A percentile compares a stretch with the other conserved stretches of the same genome.
phyloP scores from a whole-genome alignment of 2,329 filamentous ascomycete species.

The Aspergillus versicolor region DNA sequence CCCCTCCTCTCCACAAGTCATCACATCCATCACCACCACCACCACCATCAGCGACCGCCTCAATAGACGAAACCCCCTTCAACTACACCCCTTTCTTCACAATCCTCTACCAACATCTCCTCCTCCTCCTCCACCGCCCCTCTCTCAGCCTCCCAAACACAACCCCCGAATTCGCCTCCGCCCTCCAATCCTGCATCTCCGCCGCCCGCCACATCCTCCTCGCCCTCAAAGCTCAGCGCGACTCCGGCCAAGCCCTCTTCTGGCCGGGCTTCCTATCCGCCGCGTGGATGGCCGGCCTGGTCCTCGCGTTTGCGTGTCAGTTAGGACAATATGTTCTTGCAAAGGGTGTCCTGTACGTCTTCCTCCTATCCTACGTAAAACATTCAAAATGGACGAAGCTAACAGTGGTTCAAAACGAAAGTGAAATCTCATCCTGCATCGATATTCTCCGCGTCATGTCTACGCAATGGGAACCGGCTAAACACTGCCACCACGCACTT shows the following conservation, averaged over 20 bases:
- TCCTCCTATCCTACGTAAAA: not conserved
- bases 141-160: conserved; percentile 38
- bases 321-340: conserved; percentile 38
- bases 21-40: not conserved
- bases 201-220: conserved; percentile 40
- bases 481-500: conserved; percentile 39
- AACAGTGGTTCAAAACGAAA: conserved; percentile 8
- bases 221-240: conserved; percentile 33
- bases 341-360: conserved; percentile 29
- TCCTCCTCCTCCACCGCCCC: conserved; percentile 41
- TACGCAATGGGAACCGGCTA: conserved; percentile 40
- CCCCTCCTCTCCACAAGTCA: not conserved
- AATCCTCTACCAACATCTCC: conserved; percentile 42
- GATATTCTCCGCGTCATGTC: conserved; percentile 36
- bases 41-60: not conserved
- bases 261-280: conserved; percentile 42
- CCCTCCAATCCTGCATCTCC: conserved; percentile 42
- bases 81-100: conserved; percentile 42
- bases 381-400: no score
- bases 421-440: conserved; percentile 38
- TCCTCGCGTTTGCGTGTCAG: conserved; percentile 43
- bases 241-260: conserved; percentile 36
- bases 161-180: conserved; percentile 41
- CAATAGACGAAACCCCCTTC: conserved; percentile 24
- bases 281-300: conserved; percentile 43